Evolutionary conservation across 768 basidiomycete species (phyloP), one percentile per base, ranked within the genome.

Genomic region (Serendipita indica): DNA sequence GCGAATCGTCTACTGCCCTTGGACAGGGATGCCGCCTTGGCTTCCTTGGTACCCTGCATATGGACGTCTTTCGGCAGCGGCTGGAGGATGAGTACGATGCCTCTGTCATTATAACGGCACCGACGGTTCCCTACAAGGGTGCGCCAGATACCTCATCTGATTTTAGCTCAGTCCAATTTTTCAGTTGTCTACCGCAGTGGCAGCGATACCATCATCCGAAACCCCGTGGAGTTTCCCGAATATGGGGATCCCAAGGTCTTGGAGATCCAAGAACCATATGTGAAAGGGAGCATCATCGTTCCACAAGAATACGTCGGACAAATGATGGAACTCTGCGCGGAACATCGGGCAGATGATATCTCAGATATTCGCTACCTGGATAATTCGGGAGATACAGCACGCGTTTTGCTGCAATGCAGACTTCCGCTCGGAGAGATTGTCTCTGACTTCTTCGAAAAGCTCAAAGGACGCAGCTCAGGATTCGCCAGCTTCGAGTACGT

Each of bases 71-170:
- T 70, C 84, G 92, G 20, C 96, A 99, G 68, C 80, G 96, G 13
- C 74, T 99, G 2, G 96, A 98, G 70, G 96, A 99, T 64, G 96
- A 99, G 69, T 91, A 96, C 64, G 83, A 90, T 60, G 88, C 92
- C 32, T 91, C 86, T 65, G 83, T 98, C 60, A 91, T 98, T 64
- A 80, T 98, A 58, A 99, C 96, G 10, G 86, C 92, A 2, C 96
- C 96, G 1, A 92, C 92, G 2, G 94, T 98, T 18, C 92, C 94
- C 27, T 92, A 91, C 69, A 86, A 89, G 74, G 71, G 92, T 88
- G n/a, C n/a, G n/a, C n/a, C n/a, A n/a, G n/a, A n/a, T n/a, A n/a
- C n/a, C n/a, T n/a, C n/a, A n/a, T n/a, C n/a, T n/a, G 16, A 3
- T 41, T 62, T 61, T 64, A 49, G 60, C 52, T 28, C 32, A 5